These are phyloP conservation scores for Sordariomycetes sp. DNA, from an alignment of 2,329 filamentous ascomycete species.

Conservation along the genomic window DNA sequence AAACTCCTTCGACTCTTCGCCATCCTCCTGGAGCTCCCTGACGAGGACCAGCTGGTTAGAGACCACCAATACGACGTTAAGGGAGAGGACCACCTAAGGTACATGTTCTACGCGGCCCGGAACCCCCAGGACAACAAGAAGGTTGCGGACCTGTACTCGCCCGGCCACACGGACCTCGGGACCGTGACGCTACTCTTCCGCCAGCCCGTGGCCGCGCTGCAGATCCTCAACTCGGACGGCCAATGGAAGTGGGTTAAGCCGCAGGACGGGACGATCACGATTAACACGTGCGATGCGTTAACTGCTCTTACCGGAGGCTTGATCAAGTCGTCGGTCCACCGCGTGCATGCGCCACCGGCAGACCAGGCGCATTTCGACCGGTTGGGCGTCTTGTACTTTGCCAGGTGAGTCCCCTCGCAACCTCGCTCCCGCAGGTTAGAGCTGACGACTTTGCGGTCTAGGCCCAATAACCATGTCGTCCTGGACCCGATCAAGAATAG, in stretches of 20 bases:
- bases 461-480: slow-evolving; percentile 14
- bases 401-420: slow-evolving; percentile 17
- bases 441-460: neutral
- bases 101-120: slow-evolving; percentile 29
- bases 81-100: slow-evolving; percentile 42
- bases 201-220: slow-evolving; percentile 42
- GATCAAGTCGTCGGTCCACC: slow-evolving; percentile 21
- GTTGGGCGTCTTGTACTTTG: slow-evolving; percentile 34
- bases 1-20: slow-evolving; percentile 47
- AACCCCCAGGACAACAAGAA: slow-evolving; percentile 24
- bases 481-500: slow-evolving; percentile 16
- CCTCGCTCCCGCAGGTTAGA: no score
- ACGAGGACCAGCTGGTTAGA: slow-evolving; percentile 41
- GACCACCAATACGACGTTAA: slow-evolving; percentile 43
- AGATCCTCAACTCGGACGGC: slow-evolving; percentile 33
- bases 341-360: slow-evolving; percentile 18
- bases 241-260: slow-evolving; percentile 17
- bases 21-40: slow-evolving; percentile 42
- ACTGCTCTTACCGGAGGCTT: slow-evolving; percentile 15
- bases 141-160: slow-evolving; percentile 10
- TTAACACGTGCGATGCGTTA: slow-evolving; percentile 35
- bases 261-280: slow-evolving; percentile 27
- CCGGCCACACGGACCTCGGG: slow-evolving; percentile 35
- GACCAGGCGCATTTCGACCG: slow-evolving; percentile 26
- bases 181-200: slow-evolving; percentile 43